Base-by-base conservation (phyloP, 352 stramenopile species). In the Pythium rhizo-oryzae region DNA sequence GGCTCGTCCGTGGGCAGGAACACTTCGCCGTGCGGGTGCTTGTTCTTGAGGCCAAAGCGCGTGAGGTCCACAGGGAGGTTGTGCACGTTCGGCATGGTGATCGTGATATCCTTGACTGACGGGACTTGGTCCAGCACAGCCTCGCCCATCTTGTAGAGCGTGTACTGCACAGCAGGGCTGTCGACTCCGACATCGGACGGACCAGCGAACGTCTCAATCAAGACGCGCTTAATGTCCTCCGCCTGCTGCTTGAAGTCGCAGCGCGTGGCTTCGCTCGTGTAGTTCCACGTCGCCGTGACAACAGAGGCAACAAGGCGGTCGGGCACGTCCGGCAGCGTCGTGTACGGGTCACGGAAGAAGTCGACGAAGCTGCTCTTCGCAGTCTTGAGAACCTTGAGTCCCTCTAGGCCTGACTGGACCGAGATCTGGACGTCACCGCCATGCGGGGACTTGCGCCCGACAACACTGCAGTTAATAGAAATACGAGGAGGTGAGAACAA, bases 51-150 rank as follows among this genome's bases (percentile, higher is more conserved):
- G 19, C 87, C 87, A 59, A 96, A 96, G 67, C 82, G 84, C 69
- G 81, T 77, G 52, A 97, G 72, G 58, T 96, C 84, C 30, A 97
- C 90, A 19, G 90, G 88, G 35, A 96, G 76, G 75, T 97, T 95
- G 80, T 97, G 90, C 62, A 97, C 88, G 75, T 96, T 97, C 30
- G 89, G 86, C 81, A 92, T 92, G n/a, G 68, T 75, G 70, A 93
- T 85, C 59, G 65, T 87, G 62, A 95, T 88, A 67, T 90, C 80
- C 65, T 85, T 82, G 35, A 96, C 86, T 49, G 77, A 79, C 37
- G 81, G 70, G 54, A 80, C 85, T 54, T 78, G 74, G 50, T 90
- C 76, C 53, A 96, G 74, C 65, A 94, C 87, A 15, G 83, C 85
- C 52, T 89, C 78, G 52, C 86, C 90, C 89, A 97, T 96, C 71